Evolutionary conservation across 768 basidiomycete genomes (phyloP).

Genomic region (Lactarius indigo): DNA sequence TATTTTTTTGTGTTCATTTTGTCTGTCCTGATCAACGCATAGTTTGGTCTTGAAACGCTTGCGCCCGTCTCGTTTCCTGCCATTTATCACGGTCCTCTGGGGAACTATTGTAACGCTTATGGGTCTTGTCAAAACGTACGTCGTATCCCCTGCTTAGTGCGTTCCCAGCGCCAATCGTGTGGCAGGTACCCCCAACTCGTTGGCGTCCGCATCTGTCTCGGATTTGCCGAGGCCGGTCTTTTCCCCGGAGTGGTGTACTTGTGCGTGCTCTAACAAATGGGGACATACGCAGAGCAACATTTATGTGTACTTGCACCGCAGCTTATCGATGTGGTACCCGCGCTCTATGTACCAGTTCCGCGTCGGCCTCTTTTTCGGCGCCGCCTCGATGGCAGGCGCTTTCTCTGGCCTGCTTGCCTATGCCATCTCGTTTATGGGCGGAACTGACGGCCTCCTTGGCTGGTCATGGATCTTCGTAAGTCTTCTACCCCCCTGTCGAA

Average conservation of each 20-base stretch:
- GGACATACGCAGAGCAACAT: background rate
- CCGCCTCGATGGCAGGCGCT: constrained; percentile 33
- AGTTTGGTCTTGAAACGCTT: constrained; percentile 56
- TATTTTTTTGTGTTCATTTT: background rate
- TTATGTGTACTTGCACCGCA: background rate
- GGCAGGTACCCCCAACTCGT: constrained; percentile 59
- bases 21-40: background rate
- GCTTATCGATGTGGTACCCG: constrained; percentile 36
- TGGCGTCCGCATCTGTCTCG: constrained; percentile 54
- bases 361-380: constrained; percentile 36
- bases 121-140: constrained; percentile 65
- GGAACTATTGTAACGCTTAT: constrained; percentile 62
- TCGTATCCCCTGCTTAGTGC: background rate
- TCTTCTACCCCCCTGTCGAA: background rate
- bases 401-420: constrained; percentile 35
- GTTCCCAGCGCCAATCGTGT: background rate
- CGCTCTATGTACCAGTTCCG: constrained; percentile 33
- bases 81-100: constrained; percentile 64
- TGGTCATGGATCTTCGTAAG: constrained; percentile 37
- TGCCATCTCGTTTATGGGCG: constrained; percentile 36
- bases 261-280: constrained; percentile 37
- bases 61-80: constrained; percentile 67
- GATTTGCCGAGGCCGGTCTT: constrained; percentile 64
- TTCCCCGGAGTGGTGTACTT: constrained; percentile 76
- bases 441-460: constrained; percentile 30